Evolutionary conservation across 192 early-diverging fungal genomes (phyloP), one percentile per base, ranked within the genome.

Genomic region (Helicostylum pulchrum): DNA sequence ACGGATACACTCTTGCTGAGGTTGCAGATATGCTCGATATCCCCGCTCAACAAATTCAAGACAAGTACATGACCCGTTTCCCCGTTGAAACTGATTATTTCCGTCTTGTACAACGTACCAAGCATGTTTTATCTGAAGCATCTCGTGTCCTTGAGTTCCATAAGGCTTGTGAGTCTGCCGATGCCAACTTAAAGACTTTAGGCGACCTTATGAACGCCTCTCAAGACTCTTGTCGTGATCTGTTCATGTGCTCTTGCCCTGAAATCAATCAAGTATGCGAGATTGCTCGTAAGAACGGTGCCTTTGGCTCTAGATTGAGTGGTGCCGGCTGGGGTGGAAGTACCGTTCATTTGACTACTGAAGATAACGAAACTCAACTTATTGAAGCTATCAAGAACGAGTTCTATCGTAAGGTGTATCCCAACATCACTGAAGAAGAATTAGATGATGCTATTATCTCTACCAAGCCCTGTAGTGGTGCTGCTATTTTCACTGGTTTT

Each of bases 281-380:
- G 0, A 68, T 92, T 66, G 87, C 85, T 32, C 80, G 82, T 39
- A 64, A 65, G 9, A 70, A 85, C 12, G 94, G 94, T 7, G 85
- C 93, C 8, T 76, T 83, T 59, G 95, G 95, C 21, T 89, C 91
- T 30, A 77, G 95, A 26, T 79, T 97, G 48, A 96, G 94, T 3
- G 94, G 96, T 12, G 96, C 96, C 44, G 96, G 96, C 11, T 96
- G 92, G 93, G 92, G 92, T 49, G 91, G 73, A 54, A 92, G 92
- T 72, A 88, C 91, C 0, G 94, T 96, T 19, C 86, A 85, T 48
- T 75, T 96, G 42, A 86, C 93, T 12, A 65, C 82, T 21, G 83
- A 81, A 59, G 77, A 83, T 45, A 74, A 78, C 10, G 84, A 91
- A 1, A 72, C 78, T 11, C 53, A 30, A 4, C 88, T 95, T 53